A percentile compares a stretch with the other conserved stretches of the same genome.
These are phyloP conservation scores for Ormosia semicastrata DNA, from an alignment of 306 rosid species.

Conservation along the genomic window DNA sequence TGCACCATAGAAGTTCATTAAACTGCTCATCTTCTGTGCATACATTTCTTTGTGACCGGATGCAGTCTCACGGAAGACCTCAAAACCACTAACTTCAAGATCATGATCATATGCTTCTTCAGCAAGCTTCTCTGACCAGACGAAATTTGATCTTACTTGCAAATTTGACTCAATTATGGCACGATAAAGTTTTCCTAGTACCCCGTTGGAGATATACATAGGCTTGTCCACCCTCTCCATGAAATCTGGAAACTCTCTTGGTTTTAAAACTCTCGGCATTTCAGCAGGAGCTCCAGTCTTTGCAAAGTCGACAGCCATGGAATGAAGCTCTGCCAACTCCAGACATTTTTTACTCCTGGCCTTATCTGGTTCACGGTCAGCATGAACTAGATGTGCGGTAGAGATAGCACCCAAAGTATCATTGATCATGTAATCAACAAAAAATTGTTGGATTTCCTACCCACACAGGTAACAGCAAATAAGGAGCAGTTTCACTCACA, in stretches of 20 bases:
- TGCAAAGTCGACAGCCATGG: constrained; percentile 98
- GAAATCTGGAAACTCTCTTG: constrained; percentile 83
- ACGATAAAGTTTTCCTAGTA: constrained; percentile 72
- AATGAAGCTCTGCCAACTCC: constrained; percentile 77
- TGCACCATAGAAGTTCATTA: constrained; percentile 69
- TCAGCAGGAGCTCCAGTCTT: constrained; percentile 97
- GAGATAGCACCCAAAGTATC: constrained; percentile 95
- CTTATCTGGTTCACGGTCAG: constrained; percentile 74
- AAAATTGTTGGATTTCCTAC: constrained; percentile 89
- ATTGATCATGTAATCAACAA: constrained; percentile 90
- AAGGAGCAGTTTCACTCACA: constrained; percentile 14
- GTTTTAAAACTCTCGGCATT: constrained; percentile 76
- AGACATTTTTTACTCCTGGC: constrained; percentile 73
- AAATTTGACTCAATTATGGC: constrained; percentile 38
- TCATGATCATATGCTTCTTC: constrained; percentile 56
- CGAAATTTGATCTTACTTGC: constrained; percentile 35
- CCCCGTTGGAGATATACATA: constrained; percentile 68
- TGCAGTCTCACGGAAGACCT: constrained; percentile 57
- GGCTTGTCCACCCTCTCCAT: constrained; percentile 82
- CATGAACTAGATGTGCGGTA: constrained; percentile 87
- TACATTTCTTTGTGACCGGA: constrained; percentile 59
- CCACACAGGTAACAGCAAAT: constrained; percentile 15
- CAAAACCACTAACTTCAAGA: constrained; percentile 67
- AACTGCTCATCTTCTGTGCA: constrained; percentile 53
- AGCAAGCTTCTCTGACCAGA: constrained; percentile 54